These are phyloP conservation scores for Urtica urens DNA, from an alignment of 306 rosid species.

Conservation along the genomic window DNA sequence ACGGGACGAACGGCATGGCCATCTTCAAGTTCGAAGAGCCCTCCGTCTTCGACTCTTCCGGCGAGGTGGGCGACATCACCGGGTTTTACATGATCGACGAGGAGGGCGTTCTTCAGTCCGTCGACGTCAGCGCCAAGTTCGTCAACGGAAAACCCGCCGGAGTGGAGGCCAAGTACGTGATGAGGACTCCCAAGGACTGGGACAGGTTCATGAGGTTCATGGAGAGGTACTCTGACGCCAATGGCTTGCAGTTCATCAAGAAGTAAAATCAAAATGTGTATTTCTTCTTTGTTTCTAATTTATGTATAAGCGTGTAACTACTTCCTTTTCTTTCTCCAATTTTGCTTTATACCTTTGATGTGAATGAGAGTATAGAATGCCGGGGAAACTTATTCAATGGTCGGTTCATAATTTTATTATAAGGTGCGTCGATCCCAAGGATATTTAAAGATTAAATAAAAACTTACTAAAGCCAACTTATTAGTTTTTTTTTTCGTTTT, in stretches of 20 bases:
- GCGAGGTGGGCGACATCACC: conserved; percentile 91
- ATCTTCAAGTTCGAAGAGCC: conserved; percentile 85
- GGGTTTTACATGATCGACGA: conserved; percentile 97
- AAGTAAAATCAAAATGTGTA: conserved; percentile 28
- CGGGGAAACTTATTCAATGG: no score
- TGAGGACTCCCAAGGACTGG: conserved; percentile 82
- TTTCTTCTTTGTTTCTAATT: conserved; percentile 14
- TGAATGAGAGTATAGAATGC: conserved; percentile 8
- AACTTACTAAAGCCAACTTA: no score
- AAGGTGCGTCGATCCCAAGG: no score
- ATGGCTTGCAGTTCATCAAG: conserved; percentile 76
- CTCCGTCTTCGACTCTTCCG: conserved; percentile 88
- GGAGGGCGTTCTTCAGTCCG: conserved; percentile 87
- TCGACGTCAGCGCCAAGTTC: conserved; percentile 90
- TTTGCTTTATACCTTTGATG: conserved; percentile 16
- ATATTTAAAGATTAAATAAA: no score
- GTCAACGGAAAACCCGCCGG: conserved; percentile 88
- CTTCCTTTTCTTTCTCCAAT: background rate
- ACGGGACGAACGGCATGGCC: conserved; percentile 94
- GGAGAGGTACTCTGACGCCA: conserved; percentile 86
- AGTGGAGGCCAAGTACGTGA: conserved; percentile 80
- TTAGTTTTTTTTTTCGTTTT: no score
- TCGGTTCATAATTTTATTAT: no score
- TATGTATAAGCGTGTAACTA: background rate
- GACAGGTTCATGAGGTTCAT: conserved; percentile 99